A percentile compares a stretch with the other conserved stretches of the same genome.
These are phyloP conservation scores for Lycium barbarum DNA, from an alignment of 257 asterid genomes.

Conservation along the genomic window DNA sequence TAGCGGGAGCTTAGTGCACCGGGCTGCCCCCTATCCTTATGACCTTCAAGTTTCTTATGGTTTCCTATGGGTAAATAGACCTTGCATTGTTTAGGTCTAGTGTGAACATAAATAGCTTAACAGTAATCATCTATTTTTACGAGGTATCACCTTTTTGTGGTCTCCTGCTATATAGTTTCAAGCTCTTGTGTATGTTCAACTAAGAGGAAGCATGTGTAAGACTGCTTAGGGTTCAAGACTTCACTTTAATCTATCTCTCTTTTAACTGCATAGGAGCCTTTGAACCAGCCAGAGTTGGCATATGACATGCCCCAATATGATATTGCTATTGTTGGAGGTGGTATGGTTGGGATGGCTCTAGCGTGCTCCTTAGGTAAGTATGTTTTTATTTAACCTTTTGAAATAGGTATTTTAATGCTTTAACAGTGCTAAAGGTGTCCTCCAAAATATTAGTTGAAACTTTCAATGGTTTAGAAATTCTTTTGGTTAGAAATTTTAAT, in stretches of 20 bases:
- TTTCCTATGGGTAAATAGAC: neutral
- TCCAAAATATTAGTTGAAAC: neutral
- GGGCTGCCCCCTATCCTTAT: constrained; percentile 8
- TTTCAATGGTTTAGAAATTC: neutral
- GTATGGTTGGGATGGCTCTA: constrained; percentile 99
- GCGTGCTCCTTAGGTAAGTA: constrained; percentile 86
- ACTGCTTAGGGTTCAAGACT: neutral
- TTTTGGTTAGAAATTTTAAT: neutral
- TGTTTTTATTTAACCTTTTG: constrained; percentile 15
- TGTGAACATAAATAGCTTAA: neutral
- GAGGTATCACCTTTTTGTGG: too few relatives aligned
- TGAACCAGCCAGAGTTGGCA: constrained; percentile 39
- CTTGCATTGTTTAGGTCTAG: neutral
- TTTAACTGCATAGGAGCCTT: constrained; percentile 45
- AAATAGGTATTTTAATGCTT: neutral
- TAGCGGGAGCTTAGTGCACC: too few relatives aligned
- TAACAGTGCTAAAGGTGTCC: neutral
- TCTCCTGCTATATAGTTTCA: too few relatives aligned
- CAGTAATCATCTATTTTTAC: neutral
- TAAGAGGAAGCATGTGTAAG: too few relatives aligned
- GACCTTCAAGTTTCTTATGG: neutral
- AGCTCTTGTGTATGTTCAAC: too few relatives aligned
- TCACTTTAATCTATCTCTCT: neutral
- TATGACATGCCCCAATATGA: constrained; percentile 65
- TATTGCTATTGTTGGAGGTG: constrained; percentile 98